Evolutionary conservation across 2,329 filamentous ascomycete genomes (phyloP).

Genomic region (Septoria linicola): DNA sequence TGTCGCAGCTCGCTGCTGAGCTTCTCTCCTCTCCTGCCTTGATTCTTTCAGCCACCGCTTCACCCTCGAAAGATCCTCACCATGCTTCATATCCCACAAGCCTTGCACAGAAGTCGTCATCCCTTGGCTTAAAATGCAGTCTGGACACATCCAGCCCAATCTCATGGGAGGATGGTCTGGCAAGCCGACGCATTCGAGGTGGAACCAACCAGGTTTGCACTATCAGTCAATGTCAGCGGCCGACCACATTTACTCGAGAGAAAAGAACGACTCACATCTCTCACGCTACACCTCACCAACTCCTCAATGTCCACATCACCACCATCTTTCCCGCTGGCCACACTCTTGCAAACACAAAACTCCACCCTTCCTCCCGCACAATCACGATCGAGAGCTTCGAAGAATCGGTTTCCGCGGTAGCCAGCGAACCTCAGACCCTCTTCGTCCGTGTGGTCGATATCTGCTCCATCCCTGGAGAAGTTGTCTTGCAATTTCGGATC

Average conservation of each 20-base stretch:
- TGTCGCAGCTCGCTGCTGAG: no score
- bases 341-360: conserved; percentile 9
- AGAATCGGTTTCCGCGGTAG: not conserved
- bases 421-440: conserved; percentile 7
- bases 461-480: not conserved
- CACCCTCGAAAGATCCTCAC: not conserved
- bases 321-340: not conserved
- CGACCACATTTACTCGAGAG: not conserved
- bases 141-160: conserved; percentile 21
- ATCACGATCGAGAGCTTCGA: not conserved
- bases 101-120: conserved; percentile 4
- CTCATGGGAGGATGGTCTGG: conserved; percentile 17
- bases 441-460: not conserved
- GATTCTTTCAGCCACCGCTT: conserved; percentile 11
- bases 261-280: conserved; percentile 11
- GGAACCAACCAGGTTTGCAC: conserved; percentile 21
- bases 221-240: not conserved
- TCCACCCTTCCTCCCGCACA: not conserved
- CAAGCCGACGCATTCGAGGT: conserved; percentile 18
- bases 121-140: conserved; percentile 2
- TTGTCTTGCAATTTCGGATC: conserved; percentile 1
- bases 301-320: conserved; percentile 9
- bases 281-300: conserved; percentile 16
- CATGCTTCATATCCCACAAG: conserved; percentile 4
- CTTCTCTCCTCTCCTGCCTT: not conserved